A percentile compares a stretch with the other conserved stretches of the same genome.
phyloP scores from a whole-genome alignment of 2,329 filamentous ascomycete genomes.

The Whalleya microplaca region DNA sequence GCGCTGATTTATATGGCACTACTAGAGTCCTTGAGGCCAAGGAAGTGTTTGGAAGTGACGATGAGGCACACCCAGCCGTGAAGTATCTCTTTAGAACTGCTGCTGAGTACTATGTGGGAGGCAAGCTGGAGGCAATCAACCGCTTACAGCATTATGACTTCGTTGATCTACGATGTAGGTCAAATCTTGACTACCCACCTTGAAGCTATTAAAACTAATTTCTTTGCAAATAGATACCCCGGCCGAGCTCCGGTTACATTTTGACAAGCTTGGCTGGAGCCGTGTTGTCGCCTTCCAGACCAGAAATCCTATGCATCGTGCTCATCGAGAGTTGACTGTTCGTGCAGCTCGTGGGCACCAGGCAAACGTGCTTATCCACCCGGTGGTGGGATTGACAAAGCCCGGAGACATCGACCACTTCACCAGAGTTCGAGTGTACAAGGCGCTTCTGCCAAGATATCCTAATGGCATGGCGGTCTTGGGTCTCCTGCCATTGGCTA shows the following conservation, averaged over 20 bases:
- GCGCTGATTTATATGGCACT: conserved; percentile 36
- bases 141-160: conserved; percentile 98
- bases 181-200: not conserved
- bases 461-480: conserved; percentile 99
- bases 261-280: conserved; percentile 99
- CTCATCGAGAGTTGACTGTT: conserved; percentile 96
- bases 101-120: conserved; percentile 90
- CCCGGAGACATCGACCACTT: conserved; percentile 99
- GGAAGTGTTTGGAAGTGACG: conserved; percentile 90
- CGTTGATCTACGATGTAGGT: conserved; percentile 87
- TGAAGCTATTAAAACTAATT: conserved; percentile 18
- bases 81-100: conserved; percentile 83
- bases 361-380: conserved; percentile 98
- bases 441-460: conserved; percentile 93
- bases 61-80: conserved; percentile 88
- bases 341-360: conserved; percentile 93
- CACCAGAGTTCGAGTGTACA: conserved; percentile 97
- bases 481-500: conserved; percentile 90
- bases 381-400: conserved; percentile 97
- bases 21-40: conserved; percentile 82
- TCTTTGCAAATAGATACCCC: conserved; percentile 69
- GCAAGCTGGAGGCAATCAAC: conserved; percentile 94
- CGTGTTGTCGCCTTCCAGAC: conserved; percentile 99
- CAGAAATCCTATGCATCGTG: conserved; percentile 98
- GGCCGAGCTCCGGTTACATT: conserved; percentile 91